Evolutionary conservation across 108 stramenopile species (phyloP), one percentile per base, ranked within the genome.

Genomic region (Cafeteria roenbergensis): DNA sequence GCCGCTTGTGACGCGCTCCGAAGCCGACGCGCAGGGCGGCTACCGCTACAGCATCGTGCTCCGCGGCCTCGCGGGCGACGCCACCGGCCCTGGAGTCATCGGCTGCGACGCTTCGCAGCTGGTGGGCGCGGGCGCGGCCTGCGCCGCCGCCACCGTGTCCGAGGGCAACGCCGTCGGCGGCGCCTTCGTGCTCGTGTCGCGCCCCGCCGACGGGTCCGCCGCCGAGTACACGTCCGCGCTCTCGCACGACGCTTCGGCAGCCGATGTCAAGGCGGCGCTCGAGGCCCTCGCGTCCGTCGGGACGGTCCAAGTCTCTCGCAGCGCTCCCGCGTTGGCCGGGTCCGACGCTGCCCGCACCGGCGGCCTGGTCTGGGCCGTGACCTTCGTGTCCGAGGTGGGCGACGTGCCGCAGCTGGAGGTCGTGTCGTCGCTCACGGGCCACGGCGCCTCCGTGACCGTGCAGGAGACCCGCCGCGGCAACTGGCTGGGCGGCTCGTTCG

Each of bases 401-500:
- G 83, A 90, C 52, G 64, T 87, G 0, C 67, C 70, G 6, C 1
- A 33, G 29, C 66, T 90, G 35, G 66, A 30, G 36, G 67, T 78
- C 35, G 67, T 79, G 26, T 73, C 55, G 57, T 70, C 71, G 22
- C 73, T 87, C 27, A 77, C 67, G 21, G 86, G 86, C 21, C 70
- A 79, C 64, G 82, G 76, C 20, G 82, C 79, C 37, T 58, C 71
- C 20, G 35, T 85, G 26, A 58, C 53, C 14, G 83, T 86, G 27
- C 38, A 28, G 25, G 75, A 77, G 70, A 38, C 74, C 52, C 72
- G 61, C 20, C 78, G 86, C 65, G 88, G 88, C 34, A 90, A 88
- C 68, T 57, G 80, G 60, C 55, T 90, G 17, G 84, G 84, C 22
- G 89, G 89, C 8, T 65, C 64, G 30, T 90, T 77, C 57, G 34